Evolutionary conservation across 2,329 filamentous ascomycete genomes (phyloP), one percentile per base, ranked within the genome.

Genomic region (Alternaria longipes): DNA sequence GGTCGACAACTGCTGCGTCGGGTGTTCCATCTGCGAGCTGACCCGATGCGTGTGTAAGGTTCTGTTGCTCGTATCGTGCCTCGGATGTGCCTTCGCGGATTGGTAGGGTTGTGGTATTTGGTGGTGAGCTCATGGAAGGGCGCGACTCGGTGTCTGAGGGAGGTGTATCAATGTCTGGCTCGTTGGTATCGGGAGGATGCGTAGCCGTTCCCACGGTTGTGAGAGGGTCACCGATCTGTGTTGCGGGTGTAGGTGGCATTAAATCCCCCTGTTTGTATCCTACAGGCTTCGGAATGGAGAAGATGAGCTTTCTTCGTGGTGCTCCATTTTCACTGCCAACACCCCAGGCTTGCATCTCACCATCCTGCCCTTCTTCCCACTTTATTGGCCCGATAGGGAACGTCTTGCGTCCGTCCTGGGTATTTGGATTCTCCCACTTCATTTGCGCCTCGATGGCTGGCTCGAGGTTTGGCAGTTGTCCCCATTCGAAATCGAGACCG

Each of bases 401-500:
- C 8, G 82, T 83, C 28, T 78, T 76, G 40, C 66, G 67, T 22
- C 77, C 77, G 28, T 74, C 68, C 41, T 80, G 69, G 3, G 60
- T 65, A 26, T 61, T 58, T 7, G 77, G 73, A 4, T 67, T 68
- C 42, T 75, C 76, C 82, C 83, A 84, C 30, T 78, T 72, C 34
- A 84, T 68, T 11, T 70, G 71, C 7, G 76, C 64, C n/a, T 78
- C 75, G 38, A 84, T 82, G 12, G 67, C 72, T 0, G 81, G 79
- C 60, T 97, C 94, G n/a, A 94, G 80, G 53, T 87, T 85, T 7
- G 91, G 90, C 79, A 90, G 83, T 63, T 92, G 87, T 56, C 92
- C 93, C 81, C 91, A 97, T 51, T 86, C 81, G 81, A 91, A 97
- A 24, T 97, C 90, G 8, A 97, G 86, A 66, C 92, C 86, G 45